These are phyloP conservation scores for Penicillium hordei DNA, from an alignment of 2,329 filamentous ascomycete species.

Conservation along the genomic window DNA sequence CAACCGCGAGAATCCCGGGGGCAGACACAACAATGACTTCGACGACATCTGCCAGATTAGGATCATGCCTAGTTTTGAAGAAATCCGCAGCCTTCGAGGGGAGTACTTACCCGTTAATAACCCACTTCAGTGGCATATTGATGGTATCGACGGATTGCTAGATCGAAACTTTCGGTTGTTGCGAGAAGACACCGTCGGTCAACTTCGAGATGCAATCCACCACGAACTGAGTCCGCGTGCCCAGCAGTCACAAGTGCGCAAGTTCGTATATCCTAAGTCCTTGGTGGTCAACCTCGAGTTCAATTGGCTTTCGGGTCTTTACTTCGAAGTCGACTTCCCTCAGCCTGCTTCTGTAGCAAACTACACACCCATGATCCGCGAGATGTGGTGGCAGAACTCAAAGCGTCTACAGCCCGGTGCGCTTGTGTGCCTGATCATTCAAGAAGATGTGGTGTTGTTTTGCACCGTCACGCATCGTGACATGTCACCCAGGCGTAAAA, in stretches of 20 bases:
- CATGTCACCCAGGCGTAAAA: conserved; percentile 7
- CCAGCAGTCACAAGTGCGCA: conserved; percentile 11
- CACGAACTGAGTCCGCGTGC: conserved; percentile 4
- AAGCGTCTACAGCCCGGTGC: conserved; percentile 31
- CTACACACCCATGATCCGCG: conserved; percentile 10
- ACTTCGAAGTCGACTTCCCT: conserved; percentile 26
- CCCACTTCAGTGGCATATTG: conserved; percentile 29
- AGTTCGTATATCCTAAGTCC: conserved; percentile 12
- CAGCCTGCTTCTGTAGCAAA: conserved; percentile 22
- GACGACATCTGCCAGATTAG: conserved; percentile 33
- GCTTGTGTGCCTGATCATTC: conserved; percentile 30
- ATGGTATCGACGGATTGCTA: conserved; percentile 29
- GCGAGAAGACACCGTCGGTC: conserved; percentile 37
- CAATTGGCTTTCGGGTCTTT: conserved; percentile 18
- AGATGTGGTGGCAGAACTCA: conserved; percentile 33
- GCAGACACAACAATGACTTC: conserved; percentile 42
- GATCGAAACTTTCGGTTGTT: conserved; percentile 42
- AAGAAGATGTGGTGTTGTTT: conserved; percentile 24
- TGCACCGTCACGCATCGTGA: conserved; percentile 24
- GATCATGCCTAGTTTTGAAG: conserved; percentile 39
- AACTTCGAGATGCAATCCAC: conserved; percentile 34
- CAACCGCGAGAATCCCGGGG: conserved; percentile 23
- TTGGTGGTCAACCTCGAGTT: conserved; percentile 16
- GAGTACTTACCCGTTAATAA: conserved; percentile 39
- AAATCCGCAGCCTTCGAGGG: conserved; percentile 30